Evolutionary conservation across 495 filamentous ascomycete genomes (phyloP).

Genomic region (Penicillium flavigenum): DNA sequence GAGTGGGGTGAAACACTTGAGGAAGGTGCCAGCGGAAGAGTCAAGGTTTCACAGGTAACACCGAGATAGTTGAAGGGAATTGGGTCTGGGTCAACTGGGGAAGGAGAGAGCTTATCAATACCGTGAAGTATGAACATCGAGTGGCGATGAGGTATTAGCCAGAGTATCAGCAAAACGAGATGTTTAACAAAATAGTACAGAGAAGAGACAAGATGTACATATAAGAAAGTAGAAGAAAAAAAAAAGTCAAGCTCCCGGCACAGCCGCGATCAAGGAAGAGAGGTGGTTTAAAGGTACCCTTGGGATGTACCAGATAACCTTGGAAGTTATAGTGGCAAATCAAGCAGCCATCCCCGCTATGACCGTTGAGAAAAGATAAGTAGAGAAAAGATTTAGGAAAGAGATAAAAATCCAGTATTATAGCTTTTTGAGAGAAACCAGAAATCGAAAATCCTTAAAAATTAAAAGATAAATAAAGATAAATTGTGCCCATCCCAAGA

Average conservation of each 20-base stretch:
- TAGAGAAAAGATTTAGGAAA: conserved; percentile 1
- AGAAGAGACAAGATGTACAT: conserved; percentile 10
- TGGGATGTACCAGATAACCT: conserved; percentile 20
- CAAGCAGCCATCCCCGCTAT: conserved; percentile 27
- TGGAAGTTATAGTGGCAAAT: conserved; percentile 24
- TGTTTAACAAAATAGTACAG: conserved; percentile 14
- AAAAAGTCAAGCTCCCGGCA: conserved; percentile 6
- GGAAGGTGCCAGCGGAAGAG: conserved; percentile 24
- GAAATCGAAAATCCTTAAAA: conserved; percentile 1
- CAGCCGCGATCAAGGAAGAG: conserved; percentile 10
- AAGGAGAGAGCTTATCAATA: conserved; percentile 27
- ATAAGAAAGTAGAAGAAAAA: not conserved
- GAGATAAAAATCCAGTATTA: conserved; percentile 13
- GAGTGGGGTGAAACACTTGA: conserved; percentile 21
- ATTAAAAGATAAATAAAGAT: conserved; percentile 29
- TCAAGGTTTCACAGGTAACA: conserved; percentile 32
- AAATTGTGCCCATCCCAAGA: conserved; percentile 15
- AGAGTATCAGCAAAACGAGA: conserved; percentile 6
- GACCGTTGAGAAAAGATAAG: conserved; percentile 21
- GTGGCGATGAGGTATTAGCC: conserved; percentile 9
- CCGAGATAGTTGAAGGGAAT: conserved; percentile 19
- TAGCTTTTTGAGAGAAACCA: conserved; percentile 1
- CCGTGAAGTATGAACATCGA: conserved; percentile 17
- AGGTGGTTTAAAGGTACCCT: conserved; percentile 20
- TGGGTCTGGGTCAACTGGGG: conserved; percentile 7